phyloP scores from a whole-genome alignment of 1,284 basidiomycete genomes.

The Ceratorhiza oryzae-sativae region DNA sequence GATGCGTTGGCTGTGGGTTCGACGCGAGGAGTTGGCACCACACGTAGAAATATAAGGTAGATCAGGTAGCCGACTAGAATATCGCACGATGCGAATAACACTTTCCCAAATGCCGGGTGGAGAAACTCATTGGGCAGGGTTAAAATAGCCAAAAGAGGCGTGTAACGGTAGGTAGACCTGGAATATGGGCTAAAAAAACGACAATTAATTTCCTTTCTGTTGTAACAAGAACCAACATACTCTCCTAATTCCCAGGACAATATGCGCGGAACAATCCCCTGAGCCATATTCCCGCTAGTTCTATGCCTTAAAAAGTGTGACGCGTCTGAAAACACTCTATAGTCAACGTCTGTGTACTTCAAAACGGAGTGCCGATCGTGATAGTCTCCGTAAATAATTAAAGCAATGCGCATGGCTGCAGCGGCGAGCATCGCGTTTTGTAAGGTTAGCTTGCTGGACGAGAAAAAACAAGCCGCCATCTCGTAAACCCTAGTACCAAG shows the following conservation, averaged over 20 bases:
- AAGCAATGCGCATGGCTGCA: conserved; percentile 64
- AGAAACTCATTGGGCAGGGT: conserved; percentile 81
- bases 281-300: conserved; percentile 59
- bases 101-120: conserved; percentile 87
- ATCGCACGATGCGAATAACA: conserved; percentile 87
- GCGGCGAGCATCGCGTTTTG: conserved; percentile 62
- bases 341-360: conserved; percentile 98
- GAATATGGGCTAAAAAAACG: conserved; percentile 78
- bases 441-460: conserved; percentile 46
- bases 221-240: conserved; percentile 55
- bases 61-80: conserved; percentile 83
- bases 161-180: conserved; percentile 96
- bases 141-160: conserved; percentile 86
- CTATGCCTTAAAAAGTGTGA: conserved; percentile 65
- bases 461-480: neutral
- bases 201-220: neutral
- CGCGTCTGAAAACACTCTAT: conserved; percentile 94
- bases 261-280: conserved; percentile 63
- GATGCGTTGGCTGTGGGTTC: neutral
- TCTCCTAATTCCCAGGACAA: conserved; percentile 63
- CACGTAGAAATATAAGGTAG: conserved; percentile 63
- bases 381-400: conserved; percentile 88
- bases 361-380: conserved; percentile 83
- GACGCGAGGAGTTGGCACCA: neutral
- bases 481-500: neutral